phyloP scores from a whole-genome alignment of 2,329 filamentous ascomycete species.

The Byssothecium circinans region DNA sequence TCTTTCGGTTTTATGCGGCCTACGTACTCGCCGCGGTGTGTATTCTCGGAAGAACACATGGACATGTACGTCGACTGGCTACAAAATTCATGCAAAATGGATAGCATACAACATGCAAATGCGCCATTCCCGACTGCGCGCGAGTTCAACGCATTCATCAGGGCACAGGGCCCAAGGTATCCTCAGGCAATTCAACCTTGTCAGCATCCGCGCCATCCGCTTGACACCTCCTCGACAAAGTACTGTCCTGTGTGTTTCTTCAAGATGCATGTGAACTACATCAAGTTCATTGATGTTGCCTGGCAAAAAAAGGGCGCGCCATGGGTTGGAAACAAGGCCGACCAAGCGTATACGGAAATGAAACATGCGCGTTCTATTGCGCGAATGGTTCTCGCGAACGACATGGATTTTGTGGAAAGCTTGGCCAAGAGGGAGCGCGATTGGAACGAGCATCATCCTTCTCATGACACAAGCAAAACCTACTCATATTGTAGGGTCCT shows the following conservation, averaged over 20 bases:
- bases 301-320: neutral
- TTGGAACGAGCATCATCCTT: neutral
- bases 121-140: slow-evolving; percentile 2
- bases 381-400: neutral
- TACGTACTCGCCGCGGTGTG: neutral
- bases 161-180: neutral
- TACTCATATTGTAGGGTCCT: neutral
- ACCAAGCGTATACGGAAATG: neutral
- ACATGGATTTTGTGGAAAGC: neutral
- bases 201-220: slow-evolving; percentile 1
- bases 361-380: neutral
- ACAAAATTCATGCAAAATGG: neutral
- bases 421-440: neutral
- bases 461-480: neutral
- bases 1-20: neutral
- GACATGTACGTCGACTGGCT: slow-evolving; percentile 1
- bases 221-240: neutral
- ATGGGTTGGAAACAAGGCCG: neutral
- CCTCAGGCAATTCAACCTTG: neutral
- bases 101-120: neutral
- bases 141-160: slow-evolving; percentile 2
- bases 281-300: slow-evolving; percentile 1
- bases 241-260: slow-evolving; percentile 1
- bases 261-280: slow-evolving; percentile 1
- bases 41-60: slow-evolving; percentile 1